Evolutionary conservation across 306 rosid genomes (phyloP).

Genomic region (Vachellia pachyceras): DNA sequence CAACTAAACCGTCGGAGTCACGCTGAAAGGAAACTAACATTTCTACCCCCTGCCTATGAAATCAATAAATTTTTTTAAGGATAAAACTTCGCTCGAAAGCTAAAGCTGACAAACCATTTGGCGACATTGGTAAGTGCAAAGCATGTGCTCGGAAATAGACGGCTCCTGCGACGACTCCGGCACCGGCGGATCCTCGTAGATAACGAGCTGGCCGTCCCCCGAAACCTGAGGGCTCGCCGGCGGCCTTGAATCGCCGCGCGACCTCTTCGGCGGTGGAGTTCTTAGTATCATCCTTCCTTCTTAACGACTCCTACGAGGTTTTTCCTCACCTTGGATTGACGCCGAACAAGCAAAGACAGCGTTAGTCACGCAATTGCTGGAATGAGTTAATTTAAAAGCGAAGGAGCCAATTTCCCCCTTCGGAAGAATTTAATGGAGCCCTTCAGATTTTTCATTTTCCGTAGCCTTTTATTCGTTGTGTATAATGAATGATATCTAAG

Average conservation of each 20-base stretch:
- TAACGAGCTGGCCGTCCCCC: slow-evolving; percentile 59
- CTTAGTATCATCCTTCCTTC: slow-evolving; percentile 63
- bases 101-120: slow-evolving; percentile 68
- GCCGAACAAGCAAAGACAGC: not conserved
- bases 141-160: slow-evolving; percentile 49
- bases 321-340: not conserved
- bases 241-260: slow-evolving; percentile 50
- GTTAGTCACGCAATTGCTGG: not conserved
- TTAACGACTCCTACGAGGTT: not conserved
- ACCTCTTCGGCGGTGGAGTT: slow-evolving; percentile 83
- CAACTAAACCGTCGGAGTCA: not conserved
- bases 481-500: no score
- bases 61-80: not conserved
- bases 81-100: not conserved
- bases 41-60: not conserved
- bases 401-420: slow-evolving; percentile 34
- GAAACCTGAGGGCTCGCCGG: slow-evolving; percentile 35
- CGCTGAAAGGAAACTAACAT: not conserved
- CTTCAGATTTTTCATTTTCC: not conserved
- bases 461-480: not conserved
- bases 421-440: not conserved
- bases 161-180: slow-evolving; percentile 35
- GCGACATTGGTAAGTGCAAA: slow-evolving; percentile 93
- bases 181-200: slow-evolving; percentile 69
- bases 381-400: slow-evolving; percentile 17